Base-by-base conservation (phyloP, 352 stramenopile genomes). In the Phytophthora fragariae region DNA sequence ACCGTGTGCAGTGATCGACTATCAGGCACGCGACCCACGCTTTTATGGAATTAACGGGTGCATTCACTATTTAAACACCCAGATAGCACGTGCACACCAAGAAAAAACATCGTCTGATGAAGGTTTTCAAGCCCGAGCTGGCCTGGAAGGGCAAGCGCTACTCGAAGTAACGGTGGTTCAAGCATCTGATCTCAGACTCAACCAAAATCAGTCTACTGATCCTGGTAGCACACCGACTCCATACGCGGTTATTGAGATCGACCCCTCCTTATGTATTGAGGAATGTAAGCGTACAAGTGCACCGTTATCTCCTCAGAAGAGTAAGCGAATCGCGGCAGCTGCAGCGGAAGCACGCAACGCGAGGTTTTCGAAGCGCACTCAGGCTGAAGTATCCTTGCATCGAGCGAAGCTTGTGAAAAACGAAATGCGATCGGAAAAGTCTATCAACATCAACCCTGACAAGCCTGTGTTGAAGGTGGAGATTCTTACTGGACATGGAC, bases 31-130 rank as follows among this genome's bases (percentile, higher is more conserved):
- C 3, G 76, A 92, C 11, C 87, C 87, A 2, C 77, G 84, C n/a
- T 94, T 94, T 61, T 94, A 94, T 59, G 87, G 87, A 6, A 84
- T 94, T 49, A 94, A 94, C 55, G 87, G 87, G 10, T 92, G 85
- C 68, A 91, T 94, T 65, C 85, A 94, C 39, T 79, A 88, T 15
- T 65, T 92, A 7, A 90, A 91, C 50, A 72, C 77, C 5, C 85
- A 91, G 53, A 85, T 94, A 46, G 62, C 84, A 6, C 76, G 81
- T 29, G 84, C 87, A 2, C 84, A 92, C 66, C 73, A 74, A n/a
- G 81, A 91, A 29, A 88, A 74, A 29, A 72, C 65, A n/a, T 78
- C 83, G 8, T 76, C 76, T 0, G 86, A 93, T 52, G 84, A 92
- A 73, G 62, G 69, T 0, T 92, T 92, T 64, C 87, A 92, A 62